phyloP scores from a whole-genome alignment of 768 basidiomycete species.

The Chalciporus pseudorubinellus region DNA sequence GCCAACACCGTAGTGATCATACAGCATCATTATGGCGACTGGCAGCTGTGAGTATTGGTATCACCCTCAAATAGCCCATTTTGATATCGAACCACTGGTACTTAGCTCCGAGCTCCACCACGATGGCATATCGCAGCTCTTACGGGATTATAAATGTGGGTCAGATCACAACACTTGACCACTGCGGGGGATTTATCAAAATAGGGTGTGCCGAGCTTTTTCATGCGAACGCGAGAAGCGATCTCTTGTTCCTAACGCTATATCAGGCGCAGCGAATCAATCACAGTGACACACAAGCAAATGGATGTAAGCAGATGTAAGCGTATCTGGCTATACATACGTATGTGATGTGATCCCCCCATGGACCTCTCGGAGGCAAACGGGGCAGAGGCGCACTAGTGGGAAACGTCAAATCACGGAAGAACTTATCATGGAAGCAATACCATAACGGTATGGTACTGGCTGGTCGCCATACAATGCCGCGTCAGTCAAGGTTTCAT shows the following conservation, averaged over 20 bases:
- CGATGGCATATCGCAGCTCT: constrained; percentile 13
- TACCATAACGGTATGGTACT: constrained; percentile 26
- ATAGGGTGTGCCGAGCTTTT: background rate
- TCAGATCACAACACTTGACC: constrained; percentile 6
- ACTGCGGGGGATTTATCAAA: constrained; percentile 17
- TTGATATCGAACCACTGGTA: constrained; percentile 10
- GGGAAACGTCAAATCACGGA: constrained; percentile 26
- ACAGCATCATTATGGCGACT: background rate
- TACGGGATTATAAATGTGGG: constrained; percentile 21
- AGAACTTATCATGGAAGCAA: constrained; percentile 24
- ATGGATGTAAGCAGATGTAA: background rate
- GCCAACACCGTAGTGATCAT: too few species aligned
- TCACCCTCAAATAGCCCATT: constrained; percentile 13
- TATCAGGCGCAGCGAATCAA: constrained; percentile 15
- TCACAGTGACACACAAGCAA: constrained; percentile 3
- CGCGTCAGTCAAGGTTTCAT: constrained; percentile 36
- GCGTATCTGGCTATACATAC: constrained; percentile 5
- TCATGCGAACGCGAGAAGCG: constrained; percentile 15
- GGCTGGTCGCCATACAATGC: constrained; percentile 29
- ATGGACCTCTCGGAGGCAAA: constrained; percentile 11
- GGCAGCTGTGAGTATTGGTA: constrained; percentile 17
- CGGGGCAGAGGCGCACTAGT: constrained; percentile 8
- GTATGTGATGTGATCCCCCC: constrained; percentile 9
- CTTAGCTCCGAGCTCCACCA: constrained; percentile 23
- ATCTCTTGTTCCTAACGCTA: constrained; percentile 1